Base-by-base conservation (phyloP, 371 early-diverging fungal genomes). In the Apophysomyces trapeziformis region DNA sequence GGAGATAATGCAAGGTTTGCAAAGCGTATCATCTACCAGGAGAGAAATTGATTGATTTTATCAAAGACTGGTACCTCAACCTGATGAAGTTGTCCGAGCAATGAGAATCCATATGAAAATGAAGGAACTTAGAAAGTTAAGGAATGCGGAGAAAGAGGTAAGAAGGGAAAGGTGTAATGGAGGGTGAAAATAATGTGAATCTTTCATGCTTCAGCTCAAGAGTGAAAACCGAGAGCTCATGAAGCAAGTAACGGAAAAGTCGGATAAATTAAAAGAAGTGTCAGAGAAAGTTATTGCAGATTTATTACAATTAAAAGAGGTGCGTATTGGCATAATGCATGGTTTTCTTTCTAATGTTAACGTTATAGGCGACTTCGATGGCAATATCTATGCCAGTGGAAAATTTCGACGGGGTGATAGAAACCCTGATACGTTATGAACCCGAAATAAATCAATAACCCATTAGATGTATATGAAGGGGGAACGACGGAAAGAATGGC, bases 101-200 rank as follows among this genome's bases (percentile, higher is more conserved):
- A n/a, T 66, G 26, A 56, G 67, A 8, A 56, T 66, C 39, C 50
- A 66, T 18, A 26, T 66, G 26, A 66, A 66, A 46, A 56, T 60
- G 61, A 21, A 61, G 44, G 67, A 61, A 44, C 44, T 66, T 41
- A 39, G 47, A 21, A 38, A 45, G 6, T 36, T 66, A 21, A 38
- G 44, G 35, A 26, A 58, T 57, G 61, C 50, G 14, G 67, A 66
- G 39, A 36, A 12, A 26, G 61, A 66, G 61, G 67, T 66, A 35
- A 56, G 37, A 41, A 54, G 35, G 18, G 6, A 7, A 11, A 11
- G 43, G 21, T 11, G 14, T 26, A 16, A 13, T 11, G 41, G 50
- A 13, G 0, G 2, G 35, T 11, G 16, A 60, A 38, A 9, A 21
- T 38, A 36, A 21, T 38, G 36, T 35, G 8, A 26, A 43, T 21